Evolutionary conservation across 2,329 filamentous ascomycete genomes (phyloP).

Genomic region (Botrytis paeoniae): DNA sequence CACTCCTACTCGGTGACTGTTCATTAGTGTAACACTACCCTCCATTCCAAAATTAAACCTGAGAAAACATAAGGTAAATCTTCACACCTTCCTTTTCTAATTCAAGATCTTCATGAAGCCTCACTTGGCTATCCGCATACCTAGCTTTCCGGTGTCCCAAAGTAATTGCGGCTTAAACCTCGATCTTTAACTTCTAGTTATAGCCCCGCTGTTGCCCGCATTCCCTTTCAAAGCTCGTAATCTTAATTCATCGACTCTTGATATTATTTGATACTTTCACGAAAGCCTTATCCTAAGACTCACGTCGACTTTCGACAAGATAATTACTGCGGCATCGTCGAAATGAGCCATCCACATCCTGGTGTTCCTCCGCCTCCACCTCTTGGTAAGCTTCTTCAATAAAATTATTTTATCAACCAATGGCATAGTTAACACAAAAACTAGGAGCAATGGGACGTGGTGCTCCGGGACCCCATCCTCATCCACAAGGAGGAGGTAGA

Average conservation of each 20-base stretch:
- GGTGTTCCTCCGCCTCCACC: background rate
- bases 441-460: background rate
- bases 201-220: background rate
- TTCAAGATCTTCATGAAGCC: background rate
- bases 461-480: background rate
- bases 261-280: background rate
- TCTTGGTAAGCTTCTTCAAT: background rate
- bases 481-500: background rate
- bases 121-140: background rate
- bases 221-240: background rate
- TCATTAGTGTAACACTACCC: conserved; percentile 6
- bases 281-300: background rate
- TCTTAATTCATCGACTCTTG: background rate
- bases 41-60: background rate
- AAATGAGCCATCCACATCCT: conserved; percentile 1
- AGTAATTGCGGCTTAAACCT: background rate
- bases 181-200: conserved; percentile 8
- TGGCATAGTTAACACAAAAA: background rate
- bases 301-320: background rate
- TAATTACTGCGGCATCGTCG: background rate
- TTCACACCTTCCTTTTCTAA: background rate
- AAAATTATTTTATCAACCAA: background rate
- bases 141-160: background rate
- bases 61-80: background rate
- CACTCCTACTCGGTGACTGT: conserved; percentile 14